Conservation (phyloP, 352 stramenopile species). For the Pseudoperonospora humuli region DNA sequence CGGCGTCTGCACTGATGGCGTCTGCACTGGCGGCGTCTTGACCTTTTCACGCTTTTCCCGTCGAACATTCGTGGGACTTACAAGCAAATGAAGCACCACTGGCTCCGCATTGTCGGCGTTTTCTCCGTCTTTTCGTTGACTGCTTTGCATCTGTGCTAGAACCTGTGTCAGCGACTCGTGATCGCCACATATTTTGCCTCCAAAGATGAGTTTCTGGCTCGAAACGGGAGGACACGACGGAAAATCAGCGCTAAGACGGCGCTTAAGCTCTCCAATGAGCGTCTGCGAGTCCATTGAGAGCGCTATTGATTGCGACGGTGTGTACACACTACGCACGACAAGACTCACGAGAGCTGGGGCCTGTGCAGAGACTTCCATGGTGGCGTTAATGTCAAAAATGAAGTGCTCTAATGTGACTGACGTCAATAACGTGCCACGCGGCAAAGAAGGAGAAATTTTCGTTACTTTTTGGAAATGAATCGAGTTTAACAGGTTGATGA, state of each 20-base stretch:
- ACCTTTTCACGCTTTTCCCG: slow-evolving; percentile 9
- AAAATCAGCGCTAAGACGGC: slow-evolving; percentile 41
- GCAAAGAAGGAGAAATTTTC: too few species aligned
- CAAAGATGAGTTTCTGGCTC: slow-evolving; percentile 82
- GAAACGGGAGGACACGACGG: slow-evolving; percentile 32
- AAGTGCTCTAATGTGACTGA: slow-evolving; percentile 11
- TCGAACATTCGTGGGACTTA: slow-evolving; percentile 26
- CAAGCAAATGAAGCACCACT: slow-evolving; percentile 71
- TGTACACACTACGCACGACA: slow-evolving; percentile 80
- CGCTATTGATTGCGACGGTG: slow-evolving; percentile 36
- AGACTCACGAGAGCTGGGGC: slow-evolving; percentile 37
- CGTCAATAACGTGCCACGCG: slow-evolving; percentile 5
- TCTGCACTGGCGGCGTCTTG: slow-evolving; percentile 1
- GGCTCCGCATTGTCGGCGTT: slow-evolving; percentile 20
- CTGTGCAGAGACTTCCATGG: slow-evolving; percentile 14
- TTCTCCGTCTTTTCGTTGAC: slow-evolving; percentile 13
- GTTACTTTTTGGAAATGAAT: too few species aligned
- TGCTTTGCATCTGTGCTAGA: slow-evolving; percentile 35
- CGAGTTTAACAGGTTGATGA: too few species aligned
- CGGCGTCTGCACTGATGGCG: not conserved
- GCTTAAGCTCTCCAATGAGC: slow-evolving; percentile 54
- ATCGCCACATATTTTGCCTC: slow-evolving; percentile 79
- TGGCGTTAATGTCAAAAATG: not conserved
- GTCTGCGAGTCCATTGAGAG: slow-evolving; percentile 31
- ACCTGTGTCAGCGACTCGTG: slow-evolving; percentile 37